Conservation (phyloP, 345 rosid genomes). For the Eucalyptus urophylla region DNA sequence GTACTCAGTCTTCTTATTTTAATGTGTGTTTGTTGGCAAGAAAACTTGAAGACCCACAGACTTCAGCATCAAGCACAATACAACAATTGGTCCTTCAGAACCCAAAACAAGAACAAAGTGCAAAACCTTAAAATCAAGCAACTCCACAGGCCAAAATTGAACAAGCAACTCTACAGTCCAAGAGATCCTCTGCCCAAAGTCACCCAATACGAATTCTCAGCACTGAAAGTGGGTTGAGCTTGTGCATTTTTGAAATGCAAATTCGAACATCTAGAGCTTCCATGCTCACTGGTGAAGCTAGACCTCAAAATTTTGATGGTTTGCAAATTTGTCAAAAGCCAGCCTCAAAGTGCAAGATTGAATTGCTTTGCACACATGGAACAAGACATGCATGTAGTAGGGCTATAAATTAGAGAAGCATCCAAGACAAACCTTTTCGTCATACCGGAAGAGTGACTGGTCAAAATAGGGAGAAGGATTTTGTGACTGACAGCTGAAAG, state of each 20-base stretch:
- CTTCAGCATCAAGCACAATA: not conserved
- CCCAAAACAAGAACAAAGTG: not conserved
- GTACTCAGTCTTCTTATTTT: not conserved
- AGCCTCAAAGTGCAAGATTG: not conserved
- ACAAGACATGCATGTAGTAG: not conserved
- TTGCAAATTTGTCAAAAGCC: not conserved
- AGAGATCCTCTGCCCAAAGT: not conserved
- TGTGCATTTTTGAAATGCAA: not conserved
- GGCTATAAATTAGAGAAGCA: not conserved
- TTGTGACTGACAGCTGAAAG: slow-evolving; percentile 80
- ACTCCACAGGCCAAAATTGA: not conserved
- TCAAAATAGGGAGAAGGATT: slow-evolving; percentile 99
- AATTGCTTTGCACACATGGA: not conserved
- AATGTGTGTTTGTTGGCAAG: not conserved
- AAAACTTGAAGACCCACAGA: not conserved
- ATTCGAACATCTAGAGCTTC: not conserved
- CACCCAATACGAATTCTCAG: not conserved
- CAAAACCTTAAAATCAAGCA: not conserved
- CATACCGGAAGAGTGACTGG: slow-evolving; percentile 84
- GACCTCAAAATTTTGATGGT: not conserved
- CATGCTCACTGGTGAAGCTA: not conserved
- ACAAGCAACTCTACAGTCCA: not conserved
- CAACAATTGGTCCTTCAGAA: not conserved
- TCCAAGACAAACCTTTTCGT: slow-evolving; percentile 62
- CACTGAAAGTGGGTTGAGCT: not conserved